Percentiles rank a stretch among this genome's conserved stretches.
phyloP scores from a whole-genome alignment of 2,329 filamentous ascomycete genomes.

The Lachnellula cervina region DNA sequence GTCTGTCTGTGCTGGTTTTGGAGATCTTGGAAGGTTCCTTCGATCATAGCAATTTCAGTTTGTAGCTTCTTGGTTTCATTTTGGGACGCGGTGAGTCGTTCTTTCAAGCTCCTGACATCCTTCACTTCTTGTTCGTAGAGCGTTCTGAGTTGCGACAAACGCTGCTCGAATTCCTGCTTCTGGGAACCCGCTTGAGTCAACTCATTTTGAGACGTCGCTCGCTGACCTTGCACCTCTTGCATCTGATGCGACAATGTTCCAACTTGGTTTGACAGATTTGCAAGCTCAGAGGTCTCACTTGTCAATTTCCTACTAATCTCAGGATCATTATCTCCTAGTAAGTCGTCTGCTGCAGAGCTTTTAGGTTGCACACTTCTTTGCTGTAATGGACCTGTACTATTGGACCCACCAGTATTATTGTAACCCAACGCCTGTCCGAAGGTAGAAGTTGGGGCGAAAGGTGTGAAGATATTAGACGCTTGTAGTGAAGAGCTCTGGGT shows the following conservation, averaged over 20 bases:
- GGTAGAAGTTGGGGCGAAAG: slow-evolving; percentile 85
- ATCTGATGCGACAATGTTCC: slow-evolving; percentile 87
- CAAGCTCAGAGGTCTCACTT: slow-evolving; percentile 84
- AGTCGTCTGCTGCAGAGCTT: slow-evolving; percentile 64
- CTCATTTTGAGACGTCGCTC: slow-evolving; percentile 72
- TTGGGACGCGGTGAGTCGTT: slow-evolving; percentile 70
- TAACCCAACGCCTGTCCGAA: slow-evolving; percentile 81
- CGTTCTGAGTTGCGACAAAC: slow-evolving; percentile 76
- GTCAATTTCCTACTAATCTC: slow-evolving; percentile 85
- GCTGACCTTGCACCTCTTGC: slow-evolving; percentile 84
- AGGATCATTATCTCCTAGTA: slow-evolving; percentile 85
- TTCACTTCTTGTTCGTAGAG: slow-evolving; percentile 93
- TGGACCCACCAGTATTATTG: slow-evolving; percentile 61
- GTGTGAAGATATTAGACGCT: slow-evolving; percentile 59
- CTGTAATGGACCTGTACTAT: slow-evolving; percentile 33
- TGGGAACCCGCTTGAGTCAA: slow-evolving; percentile 76
- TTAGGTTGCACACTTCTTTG: slow-evolving; percentile 37
- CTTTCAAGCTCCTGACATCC: slow-evolving; percentile 77
- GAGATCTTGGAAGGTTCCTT: slow-evolving; percentile 75
- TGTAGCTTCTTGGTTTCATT: slow-evolving; percentile 81
- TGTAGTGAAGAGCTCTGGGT: slow-evolving; percentile 20
- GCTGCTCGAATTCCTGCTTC: slow-evolving; percentile 88
- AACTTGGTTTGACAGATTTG: slow-evolving; percentile 94
- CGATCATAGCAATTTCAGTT: slow-evolving; percentile 76
- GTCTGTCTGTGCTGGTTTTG: slow-evolving; percentile 78